A percentile compares a stretch with the other conserved stretches of the same genome.
phyloP scores from a whole-genome alignment of 2,329 filamentous ascomycete species.

The Pestalotiopsis sp. region DNA sequence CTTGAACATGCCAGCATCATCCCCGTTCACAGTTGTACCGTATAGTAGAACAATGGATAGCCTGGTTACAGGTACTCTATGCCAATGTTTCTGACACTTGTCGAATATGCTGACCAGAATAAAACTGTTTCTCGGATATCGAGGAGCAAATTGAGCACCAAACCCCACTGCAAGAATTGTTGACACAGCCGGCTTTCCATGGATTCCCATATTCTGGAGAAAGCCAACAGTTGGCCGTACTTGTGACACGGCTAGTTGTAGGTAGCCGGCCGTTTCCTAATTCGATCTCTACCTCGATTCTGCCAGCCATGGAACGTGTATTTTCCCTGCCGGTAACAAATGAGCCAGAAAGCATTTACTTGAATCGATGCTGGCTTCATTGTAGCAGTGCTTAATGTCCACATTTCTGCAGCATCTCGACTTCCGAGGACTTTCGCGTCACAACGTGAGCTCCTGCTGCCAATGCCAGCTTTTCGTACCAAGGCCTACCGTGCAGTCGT shows the following conservation, averaged over 20 bases:
- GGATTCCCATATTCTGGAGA: background rate
- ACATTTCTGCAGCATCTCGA: no score
- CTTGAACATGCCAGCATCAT: background rate
- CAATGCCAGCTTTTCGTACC: no score
- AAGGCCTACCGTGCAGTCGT: background rate
- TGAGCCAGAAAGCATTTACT: background rate
- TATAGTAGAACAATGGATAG: background rate
- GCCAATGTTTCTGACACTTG: background rate
- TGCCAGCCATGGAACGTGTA: no score
- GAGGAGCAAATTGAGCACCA: background rate
- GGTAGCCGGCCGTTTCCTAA: background rate
- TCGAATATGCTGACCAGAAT: background rate
- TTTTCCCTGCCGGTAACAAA: background rate
- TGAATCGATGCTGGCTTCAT: background rate
- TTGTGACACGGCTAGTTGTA: background rate
- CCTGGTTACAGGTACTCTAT: background rate
- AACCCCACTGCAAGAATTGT: background rate
- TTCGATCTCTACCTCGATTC: background rate
- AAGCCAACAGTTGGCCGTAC: no score
- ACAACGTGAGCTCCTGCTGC: no score
- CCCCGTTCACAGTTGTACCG: background rate
- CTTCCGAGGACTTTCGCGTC: no score
- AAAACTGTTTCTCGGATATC: background rate
- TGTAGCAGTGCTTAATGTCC: no score
- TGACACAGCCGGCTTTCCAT: background rate